phyloP scores from a whole-genome alignment of 345 rosid species.

The Conringia planisiliqua region DNA sequence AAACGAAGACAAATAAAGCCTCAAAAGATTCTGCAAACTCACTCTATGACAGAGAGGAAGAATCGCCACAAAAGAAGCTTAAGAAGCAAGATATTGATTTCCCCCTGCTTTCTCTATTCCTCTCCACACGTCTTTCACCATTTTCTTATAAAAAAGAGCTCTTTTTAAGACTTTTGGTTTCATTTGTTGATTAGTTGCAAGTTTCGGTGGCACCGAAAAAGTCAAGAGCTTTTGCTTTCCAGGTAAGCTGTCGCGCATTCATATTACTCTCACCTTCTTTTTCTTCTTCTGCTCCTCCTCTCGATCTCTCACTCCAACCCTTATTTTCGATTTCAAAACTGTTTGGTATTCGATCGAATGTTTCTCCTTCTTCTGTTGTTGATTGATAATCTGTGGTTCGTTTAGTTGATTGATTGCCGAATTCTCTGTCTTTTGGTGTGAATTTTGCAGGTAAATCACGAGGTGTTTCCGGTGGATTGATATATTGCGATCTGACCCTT shows the following conservation, averaged over 20 bases:
- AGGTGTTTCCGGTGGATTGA: conserved; percentile 24
- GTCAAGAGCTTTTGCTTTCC: conserved; percentile 35
- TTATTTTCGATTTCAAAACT: not conserved
- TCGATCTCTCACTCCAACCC: not conserved
- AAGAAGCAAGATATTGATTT: conserved; percentile 23
- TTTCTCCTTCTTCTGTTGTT: not conserved
- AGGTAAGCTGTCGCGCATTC: conserved; percentile 13
- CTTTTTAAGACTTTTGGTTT: conserved; percentile 6
- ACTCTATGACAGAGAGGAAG: conserved; percentile 26
- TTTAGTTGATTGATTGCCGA: not conserved
- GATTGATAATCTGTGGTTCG: not conserved
- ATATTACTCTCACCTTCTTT: not conserved
- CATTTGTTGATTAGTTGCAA: conserved; percentile 22
- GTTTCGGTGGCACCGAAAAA: conserved; percentile 17
- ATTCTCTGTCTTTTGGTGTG: not conserved
- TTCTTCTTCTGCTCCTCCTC: conserved; percentile 7
- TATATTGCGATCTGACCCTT: conserved; percentile 34
- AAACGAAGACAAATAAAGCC: not conserved
- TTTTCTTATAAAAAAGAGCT: not conserved
- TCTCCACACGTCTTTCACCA: conserved; percentile 24
- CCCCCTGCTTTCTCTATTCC: not conserved
- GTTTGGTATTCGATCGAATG: not conserved
- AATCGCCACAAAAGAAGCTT: conserved; percentile 34
- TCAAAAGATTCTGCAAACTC: conserved; percentile 5
- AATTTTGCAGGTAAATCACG: conserved; percentile 3